Base-by-base conservation (phyloP, 352 stramenopile genomes). In the Phytophthora parvispora region DNA sequence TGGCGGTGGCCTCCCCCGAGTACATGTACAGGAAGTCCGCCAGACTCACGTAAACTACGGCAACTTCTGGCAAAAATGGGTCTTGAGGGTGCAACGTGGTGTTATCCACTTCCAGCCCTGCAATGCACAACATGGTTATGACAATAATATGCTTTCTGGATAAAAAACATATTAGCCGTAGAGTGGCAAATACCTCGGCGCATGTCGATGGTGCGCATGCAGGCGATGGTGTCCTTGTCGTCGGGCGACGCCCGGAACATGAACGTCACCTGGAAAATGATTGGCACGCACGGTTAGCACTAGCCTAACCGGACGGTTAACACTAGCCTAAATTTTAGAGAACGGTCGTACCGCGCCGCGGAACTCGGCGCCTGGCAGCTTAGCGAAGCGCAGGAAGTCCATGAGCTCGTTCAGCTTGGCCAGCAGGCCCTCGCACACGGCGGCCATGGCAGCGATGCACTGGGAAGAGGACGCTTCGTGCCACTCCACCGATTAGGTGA, bases 11-110 rank as follows among this genome's bases (percentile, higher is more conserved):
- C 28, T 94, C 83, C 45, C 88, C 88, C 34, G 86, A 93, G 75
- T 96, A 96, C 88, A 96, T 96, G 78, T 89, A 94, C 47, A 96
- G 69, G 53, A 96, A 96, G 54, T 96, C 88, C 2, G 82, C 81
- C 1, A 96, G 72, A 60, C 82, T 93, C 49, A 96, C 81, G 63
- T 87, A 73, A 42, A 96, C 85, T 4, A 90, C 78, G 12, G 84
- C 86, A n/a, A 85, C 81, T n/a, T 92, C 81, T 1, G 74, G 72
- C 25, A 84, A 53, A 42, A 91, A 92, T 40, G 83, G 75, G 60
- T 92, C 82, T 36, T 79, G 70, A 6, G 69, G 69, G 22, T 78
- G 64, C 36, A 94, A 49, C 20, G 83, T 75, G 18, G 76, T 74
- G 20, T 77, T 83, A 13, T 79, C 77, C n/a, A 96, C 77, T 3